Conservation (phyloP, 495 filamentous ascomycete species). For the Talaromyces adpressus region DNA sequence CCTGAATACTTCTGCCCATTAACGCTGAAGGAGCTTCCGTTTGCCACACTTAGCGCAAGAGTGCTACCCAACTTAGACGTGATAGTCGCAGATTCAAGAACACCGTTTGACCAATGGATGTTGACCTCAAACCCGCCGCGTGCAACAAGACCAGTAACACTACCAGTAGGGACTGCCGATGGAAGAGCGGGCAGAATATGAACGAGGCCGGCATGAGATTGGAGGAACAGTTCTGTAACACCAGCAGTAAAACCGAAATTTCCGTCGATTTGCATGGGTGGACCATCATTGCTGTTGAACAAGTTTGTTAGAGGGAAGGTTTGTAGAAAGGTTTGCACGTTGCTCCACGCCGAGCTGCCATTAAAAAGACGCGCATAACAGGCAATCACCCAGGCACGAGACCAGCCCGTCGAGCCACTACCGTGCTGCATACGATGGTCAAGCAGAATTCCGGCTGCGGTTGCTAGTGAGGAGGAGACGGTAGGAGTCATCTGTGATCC, state of each 20-base stretch:
- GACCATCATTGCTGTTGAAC: slow-evolving; percentile 12
- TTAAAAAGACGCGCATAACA: slow-evolving; percentile 28
- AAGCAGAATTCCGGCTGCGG: slow-evolving; percentile 19
- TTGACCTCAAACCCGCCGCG: slow-evolving; percentile 20
- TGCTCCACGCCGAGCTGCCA: slow-evolving; percentile 18
- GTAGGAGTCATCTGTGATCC: slow-evolving; percentile 18
- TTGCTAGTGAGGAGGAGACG: slow-evolving; percentile 13
- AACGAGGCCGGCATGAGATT: slow-evolving; percentile 15
- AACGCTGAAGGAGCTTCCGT: not conserved
- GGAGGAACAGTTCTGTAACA: slow-evolving; percentile 22
- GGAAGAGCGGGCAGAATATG: slow-evolving; percentile 22
- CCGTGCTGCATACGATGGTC: slow-evolving; percentile 20
- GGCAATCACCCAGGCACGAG: slow-evolving; percentile 27
- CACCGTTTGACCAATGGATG: slow-evolving; percentile 17
- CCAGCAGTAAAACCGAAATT: slow-evolving; percentile 24
- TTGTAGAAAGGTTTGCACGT: slow-evolving; percentile 10
- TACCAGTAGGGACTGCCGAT: slow-evolving; percentile 13
- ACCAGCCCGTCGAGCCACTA: slow-evolving; percentile 30
- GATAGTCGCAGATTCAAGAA: slow-evolving; percentile 15
- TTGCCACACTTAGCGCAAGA: not conserved
- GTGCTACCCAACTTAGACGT: not conserved
- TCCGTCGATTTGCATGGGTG: slow-evolving; percentile 25
- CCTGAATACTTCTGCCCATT: not conserved
- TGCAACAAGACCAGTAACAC: slow-evolving; percentile 17
- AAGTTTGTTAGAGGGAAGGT: slow-evolving; percentile 11